Conservation (phyloP, 2,329 filamentous ascomycete species). For the Claviceps purpurea region DNA sequence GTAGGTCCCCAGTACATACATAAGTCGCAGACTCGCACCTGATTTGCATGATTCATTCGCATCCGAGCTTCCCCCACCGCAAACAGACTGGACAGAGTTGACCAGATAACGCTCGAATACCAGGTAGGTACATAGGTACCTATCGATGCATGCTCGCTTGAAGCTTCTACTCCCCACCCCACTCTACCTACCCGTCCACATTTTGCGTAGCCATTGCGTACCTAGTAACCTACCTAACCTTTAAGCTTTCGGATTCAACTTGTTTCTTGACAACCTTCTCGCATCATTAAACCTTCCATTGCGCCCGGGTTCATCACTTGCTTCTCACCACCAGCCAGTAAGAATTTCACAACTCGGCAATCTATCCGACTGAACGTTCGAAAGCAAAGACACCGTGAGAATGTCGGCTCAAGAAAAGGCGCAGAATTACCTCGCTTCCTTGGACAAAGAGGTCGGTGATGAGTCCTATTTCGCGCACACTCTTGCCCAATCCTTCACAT, state of each 20-base stretch:
- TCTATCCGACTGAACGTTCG: constrained; percentile 7
- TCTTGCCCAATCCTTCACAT: neutral
- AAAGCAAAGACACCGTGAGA: constrained; percentile 17
- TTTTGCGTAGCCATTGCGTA: constrained; percentile 5
- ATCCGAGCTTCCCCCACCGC: neutral
- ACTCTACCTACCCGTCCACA: constrained; percentile 9
- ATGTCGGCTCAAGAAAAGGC: constrained; percentile 67
- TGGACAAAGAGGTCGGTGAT: constrained; percentile 68
- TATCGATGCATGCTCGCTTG: constrained; percentile 5
- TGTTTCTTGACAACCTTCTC: constrained; percentile 6
- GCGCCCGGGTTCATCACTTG: neutral
- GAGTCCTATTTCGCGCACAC: neutral
- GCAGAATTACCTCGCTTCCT: constrained; percentile 61
- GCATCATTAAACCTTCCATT: neutral
- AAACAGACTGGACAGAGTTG: no score
- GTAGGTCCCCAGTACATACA: no score
- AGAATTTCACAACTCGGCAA: constrained; percentile 1
- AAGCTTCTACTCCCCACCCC: no score
- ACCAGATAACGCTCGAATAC: no score
- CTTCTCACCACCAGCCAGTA: constrained; percentile 6
- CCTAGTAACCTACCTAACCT: no score
- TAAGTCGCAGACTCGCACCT: neutral
- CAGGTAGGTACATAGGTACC: no score
- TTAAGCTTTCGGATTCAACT: neutral
- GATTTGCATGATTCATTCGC: neutral